Percentiles rank a stretch among this genome's conserved stretches.
These are phyloP conservation scores for Nannizziopsis barbatae DNA, from an alignment of 2,329 filamentous ascomycete genomes.

Conservation along the genomic window DNA sequence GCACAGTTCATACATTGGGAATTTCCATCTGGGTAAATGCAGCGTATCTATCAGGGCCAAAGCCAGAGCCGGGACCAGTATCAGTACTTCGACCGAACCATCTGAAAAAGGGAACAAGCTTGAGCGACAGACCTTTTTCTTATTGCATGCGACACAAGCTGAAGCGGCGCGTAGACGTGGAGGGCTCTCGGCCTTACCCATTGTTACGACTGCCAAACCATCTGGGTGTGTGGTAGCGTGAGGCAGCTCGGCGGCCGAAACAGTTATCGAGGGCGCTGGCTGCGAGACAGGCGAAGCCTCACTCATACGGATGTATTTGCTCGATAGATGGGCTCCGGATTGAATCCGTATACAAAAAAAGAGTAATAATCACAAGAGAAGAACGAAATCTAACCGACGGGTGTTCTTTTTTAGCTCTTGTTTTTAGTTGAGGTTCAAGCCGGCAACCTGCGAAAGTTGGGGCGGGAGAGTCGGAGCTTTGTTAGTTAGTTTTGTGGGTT, in stretches of 20 bases:
- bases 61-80: neutral
- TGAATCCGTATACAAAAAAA: neutral
- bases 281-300: constrained; percentile 10
- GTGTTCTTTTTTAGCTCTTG: too few relatives aligned
- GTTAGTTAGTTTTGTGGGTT: too few relatives aligned
- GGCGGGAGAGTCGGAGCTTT: too few relatives aligned
- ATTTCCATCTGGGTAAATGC: constrained; percentile 19
- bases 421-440: too few relatives aligned
- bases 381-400: neutral
- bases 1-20: constrained; percentile 21
- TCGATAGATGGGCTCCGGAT: neutral
- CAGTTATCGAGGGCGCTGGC: constrained; percentile 5
- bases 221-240: neutral
- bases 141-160: constrained; percentile 25
- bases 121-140: constrained; percentile 24
- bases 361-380: too few relatives aligned
- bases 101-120: neutral
- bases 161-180: constrained; percentile 22
- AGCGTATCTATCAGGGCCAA: constrained; percentile 19
- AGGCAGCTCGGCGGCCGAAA: constrained; percentile 7
- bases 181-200: constrained; percentile 16
- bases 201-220: neutral
- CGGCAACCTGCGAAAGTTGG: too few relatives aligned
- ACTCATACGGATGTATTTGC: constrained; percentile 11
- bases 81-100: neutral